A percentile compares a stretch with the other conserved stretches of the same genome.
phyloP scores from a whole-genome alignment of 257 asterid species.

The Petrea volubilis region DNA sequence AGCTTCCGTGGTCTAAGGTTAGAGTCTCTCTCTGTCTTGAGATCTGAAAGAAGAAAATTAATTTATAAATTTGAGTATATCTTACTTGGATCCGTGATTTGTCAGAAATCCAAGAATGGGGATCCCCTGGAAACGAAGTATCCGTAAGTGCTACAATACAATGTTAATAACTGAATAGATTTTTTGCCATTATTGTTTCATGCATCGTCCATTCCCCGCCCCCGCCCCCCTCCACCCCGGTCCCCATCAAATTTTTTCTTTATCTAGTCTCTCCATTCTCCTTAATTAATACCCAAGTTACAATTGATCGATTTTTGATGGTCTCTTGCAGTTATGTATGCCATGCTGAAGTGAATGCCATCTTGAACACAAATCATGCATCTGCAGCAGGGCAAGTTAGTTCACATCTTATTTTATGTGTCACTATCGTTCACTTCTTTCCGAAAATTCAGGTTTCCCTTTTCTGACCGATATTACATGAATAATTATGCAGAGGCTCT shows the following conservation, averaged over 20 bases:
- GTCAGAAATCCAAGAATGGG: conserved; percentile 83
- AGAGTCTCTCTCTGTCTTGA: conserved; percentile 8
- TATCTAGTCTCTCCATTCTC: not conserved
- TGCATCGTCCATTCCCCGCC: not conserved
- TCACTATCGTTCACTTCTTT: not conserved
- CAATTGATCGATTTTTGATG: not conserved
- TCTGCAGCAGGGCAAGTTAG: conserved; percentile 96
- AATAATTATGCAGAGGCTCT: conserved; percentile 69
- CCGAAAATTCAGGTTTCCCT: not conserved
- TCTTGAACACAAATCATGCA: conserved; percentile 89
- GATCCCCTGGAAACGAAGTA: conserved; percentile 89
- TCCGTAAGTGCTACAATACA: conserved; percentile 64
- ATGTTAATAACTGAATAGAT: not conserved
- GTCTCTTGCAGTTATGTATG: conserved; percentile 71
- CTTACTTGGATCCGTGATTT: conserved; percentile 27
- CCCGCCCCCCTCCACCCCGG: not conserved
- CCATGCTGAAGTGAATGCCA: conserved; percentile 97
- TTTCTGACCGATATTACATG: conserved; percentile 4
- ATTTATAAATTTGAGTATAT: not conserved
- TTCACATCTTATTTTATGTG: not conserved
- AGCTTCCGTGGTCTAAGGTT: conserved; percentile 97
- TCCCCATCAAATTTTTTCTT: not conserved
- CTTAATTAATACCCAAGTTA: conserved; percentile 5
- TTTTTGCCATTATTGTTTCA: not conserved
- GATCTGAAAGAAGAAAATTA: not conserved